Conservation (phyloP, 1,284 basidiomycete species). For the Amylostereum areolatum region DNA sequence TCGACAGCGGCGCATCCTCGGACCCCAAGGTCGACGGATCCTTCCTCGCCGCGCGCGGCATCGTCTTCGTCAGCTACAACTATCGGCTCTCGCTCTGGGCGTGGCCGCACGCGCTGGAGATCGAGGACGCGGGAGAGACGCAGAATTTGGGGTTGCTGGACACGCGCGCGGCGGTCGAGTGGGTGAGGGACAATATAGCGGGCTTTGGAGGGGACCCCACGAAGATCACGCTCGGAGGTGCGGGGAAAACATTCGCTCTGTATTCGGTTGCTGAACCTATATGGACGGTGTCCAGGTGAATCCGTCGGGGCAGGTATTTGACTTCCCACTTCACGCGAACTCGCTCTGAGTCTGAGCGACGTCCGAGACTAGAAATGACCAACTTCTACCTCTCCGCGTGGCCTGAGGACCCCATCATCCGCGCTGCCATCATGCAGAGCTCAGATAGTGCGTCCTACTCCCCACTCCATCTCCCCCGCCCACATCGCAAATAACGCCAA, state of each 20-base stretch:
- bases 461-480: not conserved
- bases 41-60: slow-evolving; percentile 31
- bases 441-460: slow-evolving; percentile 28
- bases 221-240: slow-evolving; percentile 34
- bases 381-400: slow-evolving; percentile 37
- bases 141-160: slow-evolving; percentile 40
- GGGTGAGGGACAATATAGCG: slow-evolving; percentile 32
- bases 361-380: slow-evolving; percentile 28
- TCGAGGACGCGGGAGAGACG: slow-evolving; percentile 28
- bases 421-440: slow-evolving; percentile 36
- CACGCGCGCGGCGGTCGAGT: slow-evolving; percentile 36
- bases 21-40: slow-evolving; percentile 40
- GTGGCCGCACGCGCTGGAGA: slow-evolving; percentile 34
- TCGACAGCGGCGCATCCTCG: slow-evolving; percentile 33
- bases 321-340: not conserved
- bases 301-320: slow-evolving; percentile 34
- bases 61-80: slow-evolving; percentile 38
- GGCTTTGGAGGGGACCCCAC: slow-evolving; percentile 37
- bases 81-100: slow-evolving; percentile 36
- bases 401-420: slow-evolving; percentile 29
- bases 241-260: not conserved
- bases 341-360: not conserved
- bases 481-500: not conserved
- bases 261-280: too few species aligned
- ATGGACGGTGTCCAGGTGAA: slow-evolving; percentile 25